Evolutionary conservation across 768 basidiomycete genomes (phyloP).

Genomic region (Auricularia sp.): DNA sequence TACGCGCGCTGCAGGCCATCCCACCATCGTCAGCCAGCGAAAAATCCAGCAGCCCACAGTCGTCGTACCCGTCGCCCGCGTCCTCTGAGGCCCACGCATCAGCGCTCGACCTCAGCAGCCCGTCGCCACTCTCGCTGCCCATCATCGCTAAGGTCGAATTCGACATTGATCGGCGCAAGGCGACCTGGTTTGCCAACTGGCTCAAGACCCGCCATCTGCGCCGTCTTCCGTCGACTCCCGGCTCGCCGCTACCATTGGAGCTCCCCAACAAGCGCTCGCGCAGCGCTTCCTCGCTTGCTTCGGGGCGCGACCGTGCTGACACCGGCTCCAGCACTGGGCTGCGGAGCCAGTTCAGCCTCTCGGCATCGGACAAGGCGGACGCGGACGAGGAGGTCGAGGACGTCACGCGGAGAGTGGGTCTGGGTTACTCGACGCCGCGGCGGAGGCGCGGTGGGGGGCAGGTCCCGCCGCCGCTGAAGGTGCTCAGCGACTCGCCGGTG

Average conservation of each 20-base stretch:
- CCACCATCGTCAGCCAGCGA: constrained; percentile 12
- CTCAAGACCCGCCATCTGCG: constrained; percentile 38
- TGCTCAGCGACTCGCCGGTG: constrained; percentile 1
- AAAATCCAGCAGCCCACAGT: constrained; percentile 28
- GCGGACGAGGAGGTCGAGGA: constrained; percentile 7
- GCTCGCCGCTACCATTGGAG: background rate
- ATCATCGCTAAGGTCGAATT: constrained; percentile 93
- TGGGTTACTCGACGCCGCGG: background rate
- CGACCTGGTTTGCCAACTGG: constrained; percentile 85
- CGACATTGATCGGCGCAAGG: constrained; percentile 73
- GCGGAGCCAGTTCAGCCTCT: background rate
- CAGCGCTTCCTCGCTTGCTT: background rate
- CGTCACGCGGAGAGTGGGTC: constrained; percentile 2
- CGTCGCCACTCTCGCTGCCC: constrained; percentile 52
- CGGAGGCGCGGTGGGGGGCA: background rate
- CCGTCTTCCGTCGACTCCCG: background rate
- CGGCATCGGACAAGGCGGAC: constrained; percentile 3
- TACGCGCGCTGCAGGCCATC: constrained; percentile 1
- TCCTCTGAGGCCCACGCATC: constrained; percentile 19
- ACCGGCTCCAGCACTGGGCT: constrained; percentile 1
- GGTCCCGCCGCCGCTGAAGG: constrained; percentile 3
- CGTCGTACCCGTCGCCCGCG: constrained; percentile 15
- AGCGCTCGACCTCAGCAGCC: constrained; percentile 46
- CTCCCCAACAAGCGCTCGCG: background rate
- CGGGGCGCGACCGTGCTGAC: background rate